These are phyloP conservation scores for Scleroderma citrinum DNA, from an alignment of 768 basidiomycete species.

Conservation along the genomic window DNA sequence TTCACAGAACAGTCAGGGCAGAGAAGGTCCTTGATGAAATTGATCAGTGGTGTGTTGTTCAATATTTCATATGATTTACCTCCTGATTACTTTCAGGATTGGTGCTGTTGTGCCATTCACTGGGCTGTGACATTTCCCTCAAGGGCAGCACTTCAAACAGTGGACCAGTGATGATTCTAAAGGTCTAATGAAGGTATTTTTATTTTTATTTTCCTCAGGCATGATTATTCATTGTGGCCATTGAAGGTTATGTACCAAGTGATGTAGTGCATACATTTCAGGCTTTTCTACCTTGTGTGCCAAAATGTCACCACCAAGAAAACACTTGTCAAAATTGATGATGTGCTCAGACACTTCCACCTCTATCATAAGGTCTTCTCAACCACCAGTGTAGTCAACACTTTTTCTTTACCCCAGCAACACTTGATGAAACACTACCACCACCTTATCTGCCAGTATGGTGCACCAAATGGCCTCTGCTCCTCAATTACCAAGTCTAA, in stretches of 20 bases:
- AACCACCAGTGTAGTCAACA: constrained; percentile 9
- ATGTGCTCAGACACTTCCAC: constrained; percentile 17
- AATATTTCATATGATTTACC: no score
- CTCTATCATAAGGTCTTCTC: constrained; percentile 11
- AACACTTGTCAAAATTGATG: constrained; percentile 14
- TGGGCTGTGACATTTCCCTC: no score
- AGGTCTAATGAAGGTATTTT: constrained; percentile 2
- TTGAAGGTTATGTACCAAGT: neutral
- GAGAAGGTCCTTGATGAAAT: neutral
- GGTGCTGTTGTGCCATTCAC: no score
- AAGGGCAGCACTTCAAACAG: no score
- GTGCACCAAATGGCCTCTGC: constrained; percentile 30
- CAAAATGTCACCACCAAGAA: constrained; percentile 14
- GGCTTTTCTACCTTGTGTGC: constrained; percentile 27
- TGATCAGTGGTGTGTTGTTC: neutral
- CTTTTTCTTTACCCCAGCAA: constrained; percentile 24
- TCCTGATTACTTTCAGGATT: no score
- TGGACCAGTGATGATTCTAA: neutral
- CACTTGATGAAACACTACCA: constrained; percentile 27
- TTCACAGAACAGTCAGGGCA: neutral
- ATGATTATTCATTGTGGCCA: constrained; percentile 2
- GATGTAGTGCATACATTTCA: constrained; percentile 2
- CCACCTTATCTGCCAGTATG: constrained; percentile 19
- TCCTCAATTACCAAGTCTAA: constrained; percentile 32
- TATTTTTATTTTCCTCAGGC: neutral